phyloP scores from a whole-genome alignment of 306 rosid species.

The Quercus dentata region DNA sequence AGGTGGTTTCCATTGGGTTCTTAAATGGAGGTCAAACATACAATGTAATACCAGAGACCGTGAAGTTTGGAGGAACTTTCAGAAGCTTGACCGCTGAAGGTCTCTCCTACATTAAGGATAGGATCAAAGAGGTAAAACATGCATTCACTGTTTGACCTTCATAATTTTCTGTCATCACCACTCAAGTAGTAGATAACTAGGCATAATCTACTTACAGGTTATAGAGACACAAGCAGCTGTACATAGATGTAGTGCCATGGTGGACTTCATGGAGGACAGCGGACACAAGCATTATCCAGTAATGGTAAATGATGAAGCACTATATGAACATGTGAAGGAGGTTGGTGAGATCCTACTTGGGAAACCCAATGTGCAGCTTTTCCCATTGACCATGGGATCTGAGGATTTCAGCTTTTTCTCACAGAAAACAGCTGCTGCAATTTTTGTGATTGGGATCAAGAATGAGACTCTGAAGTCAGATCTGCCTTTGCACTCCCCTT shows the following conservation, averaged over 20 bases:
- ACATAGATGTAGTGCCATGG: slow-evolving; percentile 30
- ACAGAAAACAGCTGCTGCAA: slow-evolving; percentile 34
- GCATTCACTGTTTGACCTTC: background rate
- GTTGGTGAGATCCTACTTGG: slow-evolving; percentile 47
- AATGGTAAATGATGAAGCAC: slow-evolving; percentile 35
- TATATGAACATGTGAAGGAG: slow-evolving; percentile 39
- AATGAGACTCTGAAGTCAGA: slow-evolving; percentile 32
- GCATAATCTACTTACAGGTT: slow-evolving; percentile 15
- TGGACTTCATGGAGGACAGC: slow-evolving; percentile 50
- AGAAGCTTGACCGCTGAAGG: slow-evolving; percentile 34
- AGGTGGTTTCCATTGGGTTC: slow-evolving; percentile 41
- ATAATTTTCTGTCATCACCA: background rate
- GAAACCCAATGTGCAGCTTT: slow-evolving; percentile 33
- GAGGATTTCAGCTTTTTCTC: slow-evolving; percentile 57
- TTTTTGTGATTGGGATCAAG: slow-evolving; percentile 29
- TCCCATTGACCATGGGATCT: slow-evolving; percentile 39
- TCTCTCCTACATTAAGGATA: slow-evolving; percentile 21
- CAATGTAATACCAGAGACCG: slow-evolving; percentile 29
- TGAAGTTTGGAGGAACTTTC: slow-evolving; percentile 36
- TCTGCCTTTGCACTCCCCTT: slow-evolving; percentile 38
- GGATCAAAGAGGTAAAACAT: slow-evolving; percentile 40
- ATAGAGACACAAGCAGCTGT: slow-evolving; percentile 40
- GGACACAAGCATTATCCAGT: slow-evolving; percentile 33
- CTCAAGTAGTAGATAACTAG: background rate
- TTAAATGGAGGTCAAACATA: slow-evolving; percentile 31